These are phyloP conservation scores for Globisporangium paroecandrum DNA, from an alignment of 352 stramenopile species.

Conservation along the genomic window DNA sequence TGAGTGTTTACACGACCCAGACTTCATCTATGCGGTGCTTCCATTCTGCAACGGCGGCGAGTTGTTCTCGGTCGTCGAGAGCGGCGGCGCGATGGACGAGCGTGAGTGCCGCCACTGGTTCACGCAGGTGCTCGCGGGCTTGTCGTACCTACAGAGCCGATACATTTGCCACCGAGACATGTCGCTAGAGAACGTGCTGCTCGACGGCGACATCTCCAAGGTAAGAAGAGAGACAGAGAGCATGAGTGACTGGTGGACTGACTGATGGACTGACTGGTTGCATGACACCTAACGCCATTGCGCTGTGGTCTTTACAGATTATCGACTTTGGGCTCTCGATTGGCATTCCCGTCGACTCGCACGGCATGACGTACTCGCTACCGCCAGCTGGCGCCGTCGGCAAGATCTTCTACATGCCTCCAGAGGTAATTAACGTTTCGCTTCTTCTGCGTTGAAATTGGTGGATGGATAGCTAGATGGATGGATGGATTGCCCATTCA, in stretches of 20 bases:
- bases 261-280: neutral
- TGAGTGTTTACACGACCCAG: constrained; percentile 77
- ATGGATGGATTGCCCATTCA: neutral
- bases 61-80: constrained; percentile 82
- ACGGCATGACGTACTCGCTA: constrained; percentile 85
- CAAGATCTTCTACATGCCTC: constrained; percentile 90
- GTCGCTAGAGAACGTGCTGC: constrained; percentile 83
- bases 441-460: neutral
- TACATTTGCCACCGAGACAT: constrained; percentile 89
- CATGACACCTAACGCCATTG: neutral
- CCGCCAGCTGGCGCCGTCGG: constrained; percentile 74
- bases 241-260: neutral
- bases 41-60: constrained; percentile 85
- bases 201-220: constrained; percentile 82
- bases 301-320: constrained; percentile 39
- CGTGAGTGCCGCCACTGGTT: constrained; percentile 80
- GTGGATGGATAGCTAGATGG: neutral
- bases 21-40: constrained; percentile 84
- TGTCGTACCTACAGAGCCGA: constrained; percentile 80
- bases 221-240: constrained; percentile 22
- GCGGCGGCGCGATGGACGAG: constrained; percentile 75
- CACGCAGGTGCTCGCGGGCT: constrained; percentile 67
- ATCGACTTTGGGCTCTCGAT: constrained; percentile 86
- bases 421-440: constrained; percentile 33
- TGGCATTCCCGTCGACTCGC: constrained; percentile 77